Conservation (phyloP, 148 eudicot species). For the Chenopodium suecicum region DNA sequence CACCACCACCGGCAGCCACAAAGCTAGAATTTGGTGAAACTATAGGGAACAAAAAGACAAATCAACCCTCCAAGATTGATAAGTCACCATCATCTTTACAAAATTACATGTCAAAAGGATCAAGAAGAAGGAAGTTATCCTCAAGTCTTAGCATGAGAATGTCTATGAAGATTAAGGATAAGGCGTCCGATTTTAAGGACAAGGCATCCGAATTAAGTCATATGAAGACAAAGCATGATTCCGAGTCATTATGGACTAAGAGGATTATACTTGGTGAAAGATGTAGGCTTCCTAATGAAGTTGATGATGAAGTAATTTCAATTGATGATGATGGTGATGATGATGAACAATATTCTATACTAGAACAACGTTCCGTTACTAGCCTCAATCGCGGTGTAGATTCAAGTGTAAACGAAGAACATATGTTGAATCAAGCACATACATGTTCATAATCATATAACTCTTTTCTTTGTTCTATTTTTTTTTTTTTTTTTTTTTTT, state of each 20-base stretch:
- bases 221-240: slow-evolving; percentile 39
- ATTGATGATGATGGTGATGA: slow-evolving; percentile 44
- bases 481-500: too few relatives aligned
- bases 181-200: slow-evolving; percentile 18
- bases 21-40: slow-evolving; percentile 25
- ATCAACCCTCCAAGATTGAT: slow-evolving; percentile 16
- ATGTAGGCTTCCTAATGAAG: slow-evolving; percentile 58
- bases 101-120: slow-evolving; percentile 32
- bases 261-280: slow-evolving; percentile 68
- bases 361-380: neutral
- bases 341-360: slow-evolving; percentile 34
- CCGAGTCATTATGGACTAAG: slow-evolving; percentile 71
- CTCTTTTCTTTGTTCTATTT: too few relatives aligned
- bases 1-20: slow-evolving; percentile 34
- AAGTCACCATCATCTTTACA: slow-evolving; percentile 36
- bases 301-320: slow-evolving; percentile 31
- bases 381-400: neutral
- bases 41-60: slow-evolving; percentile 1
- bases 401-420: neutral
- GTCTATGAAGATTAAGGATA: slow-evolving; percentile 27
- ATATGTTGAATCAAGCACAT: too few relatives aligned
- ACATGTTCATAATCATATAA: neutral
- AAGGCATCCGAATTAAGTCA: slow-evolving; percentile 13
- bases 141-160: slow-evolving; percentile 56
- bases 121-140: slow-evolving; percentile 29